A percentile compares a stretch with the other conserved stretches of the same genome.
Evolutionary conservation across 108 stramenopile genomes (phyloP).

Genomic region (Stephanodiscus triporus): DNA sequence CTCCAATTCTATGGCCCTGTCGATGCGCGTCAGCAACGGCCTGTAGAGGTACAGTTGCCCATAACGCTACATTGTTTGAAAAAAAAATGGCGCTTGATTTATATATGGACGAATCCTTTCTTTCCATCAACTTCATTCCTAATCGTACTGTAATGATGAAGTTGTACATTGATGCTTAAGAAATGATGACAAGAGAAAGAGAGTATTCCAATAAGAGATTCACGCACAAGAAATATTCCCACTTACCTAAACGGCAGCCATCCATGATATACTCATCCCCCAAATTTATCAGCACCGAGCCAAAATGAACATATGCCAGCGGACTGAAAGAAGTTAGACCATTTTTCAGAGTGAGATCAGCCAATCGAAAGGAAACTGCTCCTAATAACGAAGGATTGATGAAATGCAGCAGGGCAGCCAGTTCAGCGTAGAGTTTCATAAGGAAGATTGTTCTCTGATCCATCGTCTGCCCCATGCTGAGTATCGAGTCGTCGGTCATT

Average conservation of each 20-base stretch:
- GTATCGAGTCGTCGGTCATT: constrained; percentile 15
- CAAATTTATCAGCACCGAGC: neutral
- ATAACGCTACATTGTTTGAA: neutral
- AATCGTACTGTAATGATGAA: neutral
- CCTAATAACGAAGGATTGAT: neutral
- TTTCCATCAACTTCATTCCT: constrained; percentile 12
- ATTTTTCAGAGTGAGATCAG: constrained; percentile 18
- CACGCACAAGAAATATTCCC: neutral
- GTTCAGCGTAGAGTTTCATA: constrained; percentile 19
- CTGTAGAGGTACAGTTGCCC: constrained; percentile 23
- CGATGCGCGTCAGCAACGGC: constrained; percentile 9
- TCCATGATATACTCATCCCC: neutral
- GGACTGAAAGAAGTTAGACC: constrained; percentile 24
- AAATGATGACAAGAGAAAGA: neutral
- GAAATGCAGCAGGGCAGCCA: neutral
- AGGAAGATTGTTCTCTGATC: constrained; percentile 10
- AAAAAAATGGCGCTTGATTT: neutral
- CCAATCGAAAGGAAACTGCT: constrained; percentile 21
- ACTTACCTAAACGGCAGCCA: constrained; percentile 3
- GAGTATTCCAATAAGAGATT: neutral
- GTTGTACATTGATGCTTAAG: neutral
- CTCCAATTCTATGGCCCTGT: constrained; percentile 6
- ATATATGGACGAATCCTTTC: neutral
- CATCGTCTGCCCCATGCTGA: constrained; percentile 4
- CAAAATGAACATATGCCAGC: constrained; percentile 26